Evolutionary conservation across 2,329 filamentous ascomycete species (phyloP).

Genomic region (Aureobasidium sp.): DNA sequence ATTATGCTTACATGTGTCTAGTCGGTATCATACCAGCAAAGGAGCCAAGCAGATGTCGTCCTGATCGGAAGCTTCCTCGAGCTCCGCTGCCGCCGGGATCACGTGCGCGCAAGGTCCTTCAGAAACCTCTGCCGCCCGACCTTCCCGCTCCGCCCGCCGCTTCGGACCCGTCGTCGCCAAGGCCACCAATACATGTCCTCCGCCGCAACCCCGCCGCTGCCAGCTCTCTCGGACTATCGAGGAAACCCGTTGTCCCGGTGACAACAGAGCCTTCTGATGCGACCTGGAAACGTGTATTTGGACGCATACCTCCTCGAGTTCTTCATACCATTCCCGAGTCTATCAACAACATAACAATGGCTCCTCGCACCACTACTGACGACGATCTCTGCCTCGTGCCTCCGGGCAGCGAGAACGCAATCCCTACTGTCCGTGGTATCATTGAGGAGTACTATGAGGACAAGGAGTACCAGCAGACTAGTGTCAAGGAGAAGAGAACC

Average conservation of each 20-base stretch:
- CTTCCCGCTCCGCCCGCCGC: neutral
- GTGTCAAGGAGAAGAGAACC: slow-evolving; percentile 26
- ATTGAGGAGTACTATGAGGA: slow-evolving; percentile 33
- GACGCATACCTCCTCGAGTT: neutral
- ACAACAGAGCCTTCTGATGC: neutral
- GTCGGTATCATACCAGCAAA: neutral
- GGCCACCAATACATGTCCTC: neutral
- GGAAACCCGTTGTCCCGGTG: neutral
- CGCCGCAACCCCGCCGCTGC: neutral
- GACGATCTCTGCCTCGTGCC: slow-evolving; percentile 22
- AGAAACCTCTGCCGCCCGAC: neutral
- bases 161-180: neutral
- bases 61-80: neutral
- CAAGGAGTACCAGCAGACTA: slow-evolving; percentile 19
- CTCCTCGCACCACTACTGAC: neutral
- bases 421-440: slow-evolving; percentile 29
- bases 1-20: neutral
- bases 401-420: slow-evolving; percentile 18
- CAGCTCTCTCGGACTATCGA: neutral
- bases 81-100: neutral
- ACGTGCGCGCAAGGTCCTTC: neutral
- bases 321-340: neutral
- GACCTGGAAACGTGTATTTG: neutral
- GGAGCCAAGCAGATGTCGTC: neutral
- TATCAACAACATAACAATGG: neutral